Evolutionary conservation across 129 eudicot species (phyloP).

Genomic region (Flaveria bidentis): DNA sequence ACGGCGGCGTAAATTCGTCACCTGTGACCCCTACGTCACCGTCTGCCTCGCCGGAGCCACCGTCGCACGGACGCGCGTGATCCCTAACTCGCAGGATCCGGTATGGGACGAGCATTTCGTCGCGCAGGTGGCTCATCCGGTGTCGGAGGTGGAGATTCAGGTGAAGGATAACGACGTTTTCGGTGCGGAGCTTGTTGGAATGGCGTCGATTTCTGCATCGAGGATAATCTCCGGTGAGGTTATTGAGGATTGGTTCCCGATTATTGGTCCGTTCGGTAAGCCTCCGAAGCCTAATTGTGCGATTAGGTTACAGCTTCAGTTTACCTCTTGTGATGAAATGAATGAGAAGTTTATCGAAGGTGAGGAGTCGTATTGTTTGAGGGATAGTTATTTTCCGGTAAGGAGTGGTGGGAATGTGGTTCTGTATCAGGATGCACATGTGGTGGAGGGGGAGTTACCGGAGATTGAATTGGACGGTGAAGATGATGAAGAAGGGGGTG

Average conservation of each 20-base stretch:
- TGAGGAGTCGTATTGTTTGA: conserved; percentile 41
- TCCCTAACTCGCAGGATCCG: conserved; percentile 63
- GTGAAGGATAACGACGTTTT: conserved; percentile 81
- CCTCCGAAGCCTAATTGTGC: conserved; percentile 64
- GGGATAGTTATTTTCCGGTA: conserved; percentile 67
- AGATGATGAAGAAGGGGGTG: conserved; percentile 11
- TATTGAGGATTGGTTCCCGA: conserved; percentile 71
- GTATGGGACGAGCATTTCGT: conserved; percentile 67
- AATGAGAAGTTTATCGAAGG: conserved; percentile 2
- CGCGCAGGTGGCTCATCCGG: conserved; percentile 73
- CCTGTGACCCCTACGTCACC: conserved; percentile 85
- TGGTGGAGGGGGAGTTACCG: conserved; percentile 57
- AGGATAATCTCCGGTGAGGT: conserved; percentile 50
- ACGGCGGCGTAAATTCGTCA: conserved; percentile 51
- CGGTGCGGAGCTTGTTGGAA: conserved; percentile 76
- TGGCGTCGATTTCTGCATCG: conserved; percentile 51
- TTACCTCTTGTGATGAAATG: conserved; percentile 40
- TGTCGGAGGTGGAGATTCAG: conserved; percentile 58
- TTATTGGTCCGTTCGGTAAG: conserved; percentile 55
- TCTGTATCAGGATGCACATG: conserved; percentile 84
- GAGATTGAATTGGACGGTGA: conserved; percentile 52
- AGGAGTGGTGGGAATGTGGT: conserved; percentile 63
- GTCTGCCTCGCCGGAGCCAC: conserved; percentile 78
- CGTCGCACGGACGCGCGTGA: conserved; percentile 74
- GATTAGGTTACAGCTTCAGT: conserved; percentile 46